These are phyloP conservation scores for Penicillium sp. DNA, from an alignment of 2,329 filamentous ascomycete species.

Conservation along the genomic window DNA sequence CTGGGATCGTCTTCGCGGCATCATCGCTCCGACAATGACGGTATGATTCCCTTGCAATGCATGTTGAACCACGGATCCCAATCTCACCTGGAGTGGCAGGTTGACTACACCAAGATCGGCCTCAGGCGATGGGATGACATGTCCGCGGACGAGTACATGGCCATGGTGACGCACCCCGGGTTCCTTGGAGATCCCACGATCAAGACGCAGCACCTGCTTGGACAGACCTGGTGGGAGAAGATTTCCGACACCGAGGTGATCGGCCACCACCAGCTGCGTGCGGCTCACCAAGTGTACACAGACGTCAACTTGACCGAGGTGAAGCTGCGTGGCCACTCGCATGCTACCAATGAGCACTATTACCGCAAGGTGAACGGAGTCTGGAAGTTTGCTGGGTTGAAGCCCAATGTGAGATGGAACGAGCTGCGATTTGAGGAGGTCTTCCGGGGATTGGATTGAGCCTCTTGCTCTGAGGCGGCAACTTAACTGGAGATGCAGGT, in stretches of 20 bases:
- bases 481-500: no score
- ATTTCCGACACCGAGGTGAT: slow-evolving; percentile 58
- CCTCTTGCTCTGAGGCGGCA: no score
- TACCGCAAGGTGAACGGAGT: slow-evolving; percentile 58
- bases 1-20: slow-evolving; percentile 40
- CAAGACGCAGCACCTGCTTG: slow-evolving; percentile 65
- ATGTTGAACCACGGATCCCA: not conserved
- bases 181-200: slow-evolving; percentile 62
- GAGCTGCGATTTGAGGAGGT: slow-evolving; percentile 59
- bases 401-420: slow-evolving; percentile 56
- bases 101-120: slow-evolving; percentile 68
- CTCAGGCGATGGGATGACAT: slow-evolving; percentile 61
- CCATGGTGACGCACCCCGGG: slow-evolving; percentile 56
- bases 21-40: slow-evolving; percentile 43
- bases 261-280: slow-evolving; percentile 61
- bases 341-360: slow-evolving; percentile 57
- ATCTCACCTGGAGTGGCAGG: slow-evolving; percentile 39
- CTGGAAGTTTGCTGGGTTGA: slow-evolving; percentile 61
- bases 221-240: slow-evolving; percentile 57
- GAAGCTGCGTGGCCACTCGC: slow-evolving; percentile 59
- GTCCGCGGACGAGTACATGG: slow-evolving; percentile 60
- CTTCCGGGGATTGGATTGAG: slow-evolving; percentile 38
- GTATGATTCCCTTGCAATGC: slow-evolving; percentile 7
- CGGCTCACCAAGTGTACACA: slow-evolving; percentile 61
- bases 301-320: slow-evolving; percentile 50